Evolutionary conservation across 2,329 filamentous ascomycete species (phyloP), one percentile per base, ranked within the genome.

Genomic region (Blastomyces emzantsi): DNA sequence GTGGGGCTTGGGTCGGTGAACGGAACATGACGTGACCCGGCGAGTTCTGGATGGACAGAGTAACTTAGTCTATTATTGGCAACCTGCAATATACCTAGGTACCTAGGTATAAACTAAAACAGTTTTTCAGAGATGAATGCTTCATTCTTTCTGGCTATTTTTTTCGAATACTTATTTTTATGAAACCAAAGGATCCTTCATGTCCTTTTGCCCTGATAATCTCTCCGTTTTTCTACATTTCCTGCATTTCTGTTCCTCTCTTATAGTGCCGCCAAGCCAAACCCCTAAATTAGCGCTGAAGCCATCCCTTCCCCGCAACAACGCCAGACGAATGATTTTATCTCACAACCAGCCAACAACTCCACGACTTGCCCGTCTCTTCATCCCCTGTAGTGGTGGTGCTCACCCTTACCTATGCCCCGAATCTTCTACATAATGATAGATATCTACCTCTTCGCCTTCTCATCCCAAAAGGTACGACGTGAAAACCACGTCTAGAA

Each of bases 21-120:
- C 11, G 51, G 13, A 54, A 54, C 51, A 54, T 54, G 51, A 54
- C 51, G 51, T 54, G 51, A 54, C 51, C 51, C 22, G 22, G 25
- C 2, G 2, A 36, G 33, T 36, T 30, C 28, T 30, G 3, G 28
- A 30, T 30, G 28, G 2, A 30, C 28, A 3, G 28, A 3, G n/a
- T n/a, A n/a, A n/a, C n/a, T n/a, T n/a, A 6, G 30, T 36, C 33
- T 36, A 36, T 36, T 28, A 22, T 22, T 11, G 22, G 9, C 25
- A 28, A 28, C 49, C 1, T 25, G 22, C 49, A 52, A 52, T 11
- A n/a, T n/a, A n/a, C n/a, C n/a, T n/a, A n/a, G n/a, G n/a, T n/a
- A n/a, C n/a, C n/a, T n/a, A n/a, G n/a, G 11, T 8, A 19, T 1
- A 6, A 22, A 51, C 4, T n/a, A 51, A 25, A 11, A n/a, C 9